phyloP scores from a whole-genome alignment of 805 yeast genomes.

The Suhomyces sp. region DNA sequence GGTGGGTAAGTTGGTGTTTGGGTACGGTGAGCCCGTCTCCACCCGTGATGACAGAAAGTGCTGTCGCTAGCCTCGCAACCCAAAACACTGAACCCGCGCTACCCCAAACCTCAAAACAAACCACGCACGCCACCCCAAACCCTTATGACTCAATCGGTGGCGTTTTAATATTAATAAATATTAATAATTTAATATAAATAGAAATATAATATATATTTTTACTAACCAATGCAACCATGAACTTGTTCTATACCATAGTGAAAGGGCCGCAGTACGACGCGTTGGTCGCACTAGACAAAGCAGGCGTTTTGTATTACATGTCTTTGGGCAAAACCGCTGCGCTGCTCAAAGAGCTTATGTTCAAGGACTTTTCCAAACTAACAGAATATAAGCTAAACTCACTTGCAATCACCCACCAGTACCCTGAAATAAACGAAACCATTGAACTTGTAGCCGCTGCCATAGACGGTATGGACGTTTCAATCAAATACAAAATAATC shows the following conservation, averaged over 20 bases:
- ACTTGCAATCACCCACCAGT: not conserved
- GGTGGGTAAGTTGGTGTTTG: constrained; percentile 54
- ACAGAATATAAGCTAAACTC: constrained; percentile 1
- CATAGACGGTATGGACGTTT: constrained; percentile 8
- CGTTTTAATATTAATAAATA: too few relatives aligned
- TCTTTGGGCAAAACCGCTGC: constrained; percentile 13
- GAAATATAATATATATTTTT: too few relatives aligned
- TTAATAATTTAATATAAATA: too few relatives aligned
- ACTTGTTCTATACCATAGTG: constrained; percentile 13
- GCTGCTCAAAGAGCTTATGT: constrained; percentile 7
- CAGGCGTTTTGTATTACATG: constrained; percentile 18
- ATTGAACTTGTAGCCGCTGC: constrained; percentile 7
- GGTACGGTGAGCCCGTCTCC: constrained; percentile 40
- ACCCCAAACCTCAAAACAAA: too few relatives aligned
- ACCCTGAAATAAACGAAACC: constrained; percentile 5
- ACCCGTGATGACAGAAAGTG: constrained; percentile 23
- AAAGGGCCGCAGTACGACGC: constrained; percentile 7
- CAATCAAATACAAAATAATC: constrained; percentile 23
- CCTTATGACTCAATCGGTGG: too few relatives aligned
- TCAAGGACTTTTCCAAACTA: constrained; percentile 11
- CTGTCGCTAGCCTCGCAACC: constrained; percentile 13
- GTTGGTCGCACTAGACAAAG: constrained; percentile 14
- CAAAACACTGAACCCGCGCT: too few relatives aligned
- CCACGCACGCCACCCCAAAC: too few relatives aligned
- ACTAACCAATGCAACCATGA: too few relatives aligned